A percentile compares a stretch with the other conserved stretches of the same genome.
These are phyloP conservation scores for Solanum hybrid DNA, from an alignment of 305 asterid genomes.

Conservation along the genomic window DNA sequence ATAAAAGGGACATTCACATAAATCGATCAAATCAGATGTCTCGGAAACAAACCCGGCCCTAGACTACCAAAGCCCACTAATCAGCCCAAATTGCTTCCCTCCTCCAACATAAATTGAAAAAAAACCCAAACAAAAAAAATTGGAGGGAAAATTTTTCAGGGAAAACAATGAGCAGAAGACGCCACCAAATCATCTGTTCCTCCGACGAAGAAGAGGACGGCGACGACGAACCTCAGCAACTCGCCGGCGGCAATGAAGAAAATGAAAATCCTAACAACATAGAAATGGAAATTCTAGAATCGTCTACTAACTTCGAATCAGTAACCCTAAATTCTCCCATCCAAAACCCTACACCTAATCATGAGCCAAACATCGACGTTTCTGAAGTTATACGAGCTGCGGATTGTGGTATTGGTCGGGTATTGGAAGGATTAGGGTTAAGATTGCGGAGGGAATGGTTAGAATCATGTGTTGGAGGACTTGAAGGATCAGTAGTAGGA, in stretches of 20 bases:
- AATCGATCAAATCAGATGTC: background rate
- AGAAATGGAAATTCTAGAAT: background rate
- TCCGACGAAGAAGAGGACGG: background rate
- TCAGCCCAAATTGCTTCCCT: background rate
- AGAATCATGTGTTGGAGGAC: conserved; percentile 49
- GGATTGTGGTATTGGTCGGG: conserved; percentile 26
- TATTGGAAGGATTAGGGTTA: conserved; percentile 48
- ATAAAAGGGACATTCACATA: background rate
- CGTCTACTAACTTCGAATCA: conserved; percentile 37
- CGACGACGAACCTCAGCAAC: background rate
- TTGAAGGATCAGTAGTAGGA: conserved; percentile 37
- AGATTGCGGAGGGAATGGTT: conserved; percentile 58
- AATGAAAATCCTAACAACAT: conserved; percentile 31
- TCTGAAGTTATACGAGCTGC: background rate
- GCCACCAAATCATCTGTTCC: conserved; percentile 7
- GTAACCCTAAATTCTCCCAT: conserved; percentile 53
- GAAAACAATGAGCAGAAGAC: conserved; percentile 1
- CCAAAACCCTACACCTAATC: conserved; percentile 30
- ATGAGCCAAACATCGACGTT: conserved; percentile 37
- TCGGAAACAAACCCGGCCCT: background rate
- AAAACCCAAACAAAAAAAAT: background rate
- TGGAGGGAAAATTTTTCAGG: background rate
- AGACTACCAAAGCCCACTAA: background rate
- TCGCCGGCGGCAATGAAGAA: conserved; percentile 15
- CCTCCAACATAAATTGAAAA: background rate